Base-by-base conservation (phyloP, 441 rosid genomes). In the Brassica balearica region DNA sequence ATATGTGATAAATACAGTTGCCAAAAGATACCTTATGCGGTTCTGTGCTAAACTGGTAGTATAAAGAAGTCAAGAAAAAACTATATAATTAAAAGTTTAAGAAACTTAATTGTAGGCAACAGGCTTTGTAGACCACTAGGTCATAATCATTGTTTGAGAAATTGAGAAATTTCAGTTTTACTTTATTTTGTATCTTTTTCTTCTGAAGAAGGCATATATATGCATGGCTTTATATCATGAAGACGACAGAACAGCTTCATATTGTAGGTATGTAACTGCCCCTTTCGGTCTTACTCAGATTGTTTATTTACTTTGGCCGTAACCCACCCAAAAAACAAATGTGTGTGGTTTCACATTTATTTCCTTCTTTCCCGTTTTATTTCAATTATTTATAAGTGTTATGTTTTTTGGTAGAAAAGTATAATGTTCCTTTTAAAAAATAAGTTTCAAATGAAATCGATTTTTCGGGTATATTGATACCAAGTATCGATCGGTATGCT, bases 191-290 rank as follows among this genome's bases (percentile, higher is more conserved):
- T 63, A 23, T 15, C 8, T 38, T 36, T 55, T 34, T 51, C 20
- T 3, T 10, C 25, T 2, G 53, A 60, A 15, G 65, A 71, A 43
- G 71, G 27, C 73, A 41, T 38, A 46, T 46, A 65, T 56, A 41
- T 65, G 81, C 61, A 71, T 78, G 68, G 68, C 27, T 58, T 65
- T 72, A 53, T 14, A 72, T 66, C 73, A 32, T 59, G 32, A 48
- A 67, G 64, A 72, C 27, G 72, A 72, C 43, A 73, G 34, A 29
- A 29, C 69, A 38, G 69, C 69, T 68, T 29, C 25, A 61, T 6
- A 9, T 14, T 55, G 66, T 34, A 69, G 64, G 56, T 66, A 34
- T 78, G 69, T 73, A 79, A 73, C 70, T 32, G 60, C 69, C 22
- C 46, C 62, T 72, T 77, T 43, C 51, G 67, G 17, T 77, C 29